These are phyloP conservation scores for Fraxinus pennsylvanica DNA, from an alignment of 257 asterid genomes.

Conservation along the genomic window DNA sequence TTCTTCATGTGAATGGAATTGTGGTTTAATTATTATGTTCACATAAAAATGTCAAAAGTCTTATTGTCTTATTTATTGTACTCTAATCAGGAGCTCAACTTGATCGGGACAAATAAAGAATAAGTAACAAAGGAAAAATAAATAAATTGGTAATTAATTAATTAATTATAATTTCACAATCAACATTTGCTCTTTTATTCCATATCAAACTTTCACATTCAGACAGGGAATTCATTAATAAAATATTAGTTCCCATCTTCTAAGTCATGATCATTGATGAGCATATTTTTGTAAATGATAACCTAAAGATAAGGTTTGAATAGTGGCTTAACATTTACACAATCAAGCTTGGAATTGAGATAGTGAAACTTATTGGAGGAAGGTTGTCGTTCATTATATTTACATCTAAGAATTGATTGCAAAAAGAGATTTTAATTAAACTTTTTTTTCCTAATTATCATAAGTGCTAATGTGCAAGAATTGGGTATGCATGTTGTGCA, in stretches of 20 bases:
- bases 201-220: slow-evolving; percentile 31
- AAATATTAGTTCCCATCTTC: slow-evolving; percentile 7
- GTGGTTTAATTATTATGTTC: slow-evolving; percentile 25
- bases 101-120: slow-evolving; percentile 22
- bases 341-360: not conserved
- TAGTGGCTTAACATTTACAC: not conserved
- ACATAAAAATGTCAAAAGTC: slow-evolving; percentile 23
- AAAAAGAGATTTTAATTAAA: not conserved
- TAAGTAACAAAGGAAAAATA: not conserved
- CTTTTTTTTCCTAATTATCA: too few relatives aligned
- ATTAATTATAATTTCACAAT: not conserved
- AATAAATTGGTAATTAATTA: not conserved
- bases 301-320: slow-evolving; percentile 12
- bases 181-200: slow-evolving; percentile 8
- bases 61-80: not conserved
- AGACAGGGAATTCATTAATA: slow-evolving; percentile 2
- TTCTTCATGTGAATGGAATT: slow-evolving; percentile 38
- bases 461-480: not conserved
- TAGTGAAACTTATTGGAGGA: not conserved
- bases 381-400: too few relatives aligned
- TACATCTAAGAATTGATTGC: too few relatives aligned
- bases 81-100: slow-evolving; percentile 17
- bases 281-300: not conserved
- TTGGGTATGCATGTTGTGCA: not conserved
- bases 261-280: slow-evolving; percentile 1